These are phyloP conservation scores for Colletotrichum orchidophilum DNA, from an alignment of 2,329 filamentous ascomycete species.

Conservation along the genomic window DNA sequence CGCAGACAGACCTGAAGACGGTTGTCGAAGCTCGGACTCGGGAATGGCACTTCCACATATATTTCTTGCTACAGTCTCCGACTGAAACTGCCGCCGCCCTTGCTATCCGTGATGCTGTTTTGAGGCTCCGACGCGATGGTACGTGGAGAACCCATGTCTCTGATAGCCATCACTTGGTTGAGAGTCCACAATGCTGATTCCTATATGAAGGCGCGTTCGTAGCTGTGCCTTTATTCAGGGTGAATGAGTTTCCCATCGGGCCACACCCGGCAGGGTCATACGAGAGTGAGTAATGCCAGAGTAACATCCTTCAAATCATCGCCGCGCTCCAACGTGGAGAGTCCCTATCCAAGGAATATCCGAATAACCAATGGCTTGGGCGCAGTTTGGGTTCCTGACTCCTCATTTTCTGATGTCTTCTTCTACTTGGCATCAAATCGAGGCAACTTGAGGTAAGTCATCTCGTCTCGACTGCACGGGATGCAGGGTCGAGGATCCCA, in stretches of 20 bases:
- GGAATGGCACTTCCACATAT: constrained; percentile 48
- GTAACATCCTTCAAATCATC: too few species aligned
- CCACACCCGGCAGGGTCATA: constrained; percentile 47
- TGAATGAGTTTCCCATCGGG: constrained; percentile 45
- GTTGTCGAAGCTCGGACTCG: constrained; percentile 41
- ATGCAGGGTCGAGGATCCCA: background rate
- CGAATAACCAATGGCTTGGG: background rate
- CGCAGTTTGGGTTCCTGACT: constrained; percentile 46
- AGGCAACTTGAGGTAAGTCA: constrained; percentile 41
- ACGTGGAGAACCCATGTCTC: background rate
- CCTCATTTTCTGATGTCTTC: constrained; percentile 46
- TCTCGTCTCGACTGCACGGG: too few species aligned
- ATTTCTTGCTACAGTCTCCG: constrained; percentile 44
- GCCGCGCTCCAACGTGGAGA: too few species aligned
- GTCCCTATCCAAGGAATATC: background rate
- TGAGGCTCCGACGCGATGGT: constrained; percentile 45
- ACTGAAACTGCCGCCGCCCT: constrained; percentile 44
- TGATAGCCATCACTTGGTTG: rapidly evolving
- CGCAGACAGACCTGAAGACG: constrained; percentile 41
- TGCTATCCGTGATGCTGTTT: constrained; percentile 44
- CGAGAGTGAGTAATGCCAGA: constrained; percentile 40
- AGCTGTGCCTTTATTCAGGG: constrained; percentile 43
- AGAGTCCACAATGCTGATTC: background rate
- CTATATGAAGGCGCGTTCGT: constrained; percentile 42
- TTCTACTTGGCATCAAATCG: constrained; percentile 45